Conservation (phyloP, 495 filamentous ascomycete genomes). For the Niebla homalea region DNA sequence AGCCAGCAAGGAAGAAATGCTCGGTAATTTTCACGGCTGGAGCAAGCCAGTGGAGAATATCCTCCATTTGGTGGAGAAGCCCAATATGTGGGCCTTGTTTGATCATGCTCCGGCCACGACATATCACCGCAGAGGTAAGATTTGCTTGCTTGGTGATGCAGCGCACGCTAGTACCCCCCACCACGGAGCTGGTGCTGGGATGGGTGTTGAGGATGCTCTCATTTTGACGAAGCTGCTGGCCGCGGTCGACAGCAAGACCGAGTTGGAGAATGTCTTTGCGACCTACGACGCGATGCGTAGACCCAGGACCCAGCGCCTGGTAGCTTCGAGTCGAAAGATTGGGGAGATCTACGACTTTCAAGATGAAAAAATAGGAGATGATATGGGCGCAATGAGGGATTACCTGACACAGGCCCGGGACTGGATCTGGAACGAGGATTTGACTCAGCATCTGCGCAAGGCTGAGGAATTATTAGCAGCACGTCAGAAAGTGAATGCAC, state of each 20-base stretch:
- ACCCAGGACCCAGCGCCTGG: constrained; percentile 34
- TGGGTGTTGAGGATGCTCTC: constrained; percentile 47
- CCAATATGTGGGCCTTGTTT: constrained; percentile 23
- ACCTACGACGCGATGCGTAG: constrained; percentile 12
- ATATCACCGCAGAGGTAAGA: constrained; percentile 20
- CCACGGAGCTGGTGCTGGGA: constrained; percentile 47
- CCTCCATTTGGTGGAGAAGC: constrained; percentile 9
- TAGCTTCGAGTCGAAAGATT: constrained; percentile 29
- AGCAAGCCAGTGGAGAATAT: constrained; percentile 5
- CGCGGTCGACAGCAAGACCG: constrained; percentile 3
- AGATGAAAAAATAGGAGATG: constrained; percentile 3
- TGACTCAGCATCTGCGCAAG: constrained; percentile 23
- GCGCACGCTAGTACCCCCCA: constrained; percentile 50
- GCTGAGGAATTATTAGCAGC: background rate
- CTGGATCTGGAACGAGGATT: constrained; percentile 20
- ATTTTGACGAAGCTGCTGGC: constrained; percentile 37
- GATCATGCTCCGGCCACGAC: constrained; percentile 32
- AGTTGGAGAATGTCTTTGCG: constrained; percentile 8
- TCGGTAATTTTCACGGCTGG: constrained; percentile 16
- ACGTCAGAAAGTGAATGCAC: background rate
- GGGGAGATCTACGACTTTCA: constrained; percentile 11
- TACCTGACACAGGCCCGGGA: constrained; percentile 14
- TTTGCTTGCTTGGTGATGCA: constrained; percentile 39
- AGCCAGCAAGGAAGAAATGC: constrained; percentile 29
- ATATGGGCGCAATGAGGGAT: constrained; percentile 4